Evolutionary conservation across 164 flowering plant genomes (phyloP).

Genomic region (Saururus chinensis): DNA sequence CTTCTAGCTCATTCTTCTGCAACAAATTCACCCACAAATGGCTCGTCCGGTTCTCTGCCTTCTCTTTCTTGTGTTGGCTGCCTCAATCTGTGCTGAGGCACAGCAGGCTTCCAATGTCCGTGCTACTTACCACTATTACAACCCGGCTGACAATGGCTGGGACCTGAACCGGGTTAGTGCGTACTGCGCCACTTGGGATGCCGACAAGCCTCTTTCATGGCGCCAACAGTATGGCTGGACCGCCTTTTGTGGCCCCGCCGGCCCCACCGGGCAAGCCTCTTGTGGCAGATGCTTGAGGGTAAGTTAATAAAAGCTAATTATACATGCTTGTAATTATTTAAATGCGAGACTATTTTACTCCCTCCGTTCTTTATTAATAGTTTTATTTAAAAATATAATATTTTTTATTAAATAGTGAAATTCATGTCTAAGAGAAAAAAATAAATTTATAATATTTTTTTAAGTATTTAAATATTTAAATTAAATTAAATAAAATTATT

Average conservation of each 20-base stretch:
- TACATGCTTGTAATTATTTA: no score
- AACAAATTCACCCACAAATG: neutral
- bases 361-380: no score
- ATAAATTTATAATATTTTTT: no score
- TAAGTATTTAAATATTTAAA: no score
- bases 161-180: constrained; percentile 27
- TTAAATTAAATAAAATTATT: no score
- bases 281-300: constrained; percentile 39
- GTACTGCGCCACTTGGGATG: constrained; percentile 45
- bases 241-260: constrained; percentile 35
- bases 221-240: constrained; percentile 33
- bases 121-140: constrained; percentile 40
- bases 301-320: no score
- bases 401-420: no score
- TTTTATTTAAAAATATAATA: no score
- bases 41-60: neutral
- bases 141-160: constrained; percentile 31
- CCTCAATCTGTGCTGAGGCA: constrained; percentile 2
- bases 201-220: constrained; percentile 30
- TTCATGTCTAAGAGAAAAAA: no score
- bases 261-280: constrained; percentile 27
- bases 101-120: constrained; percentile 30
- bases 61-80: neutral
- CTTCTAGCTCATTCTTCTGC: neutral
- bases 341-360: no score